These are phyloP conservation scores for Pestalotiopsis sp. DNA, from an alignment of 2,329 filamentous ascomycete species.

Conservation along the genomic window DNA sequence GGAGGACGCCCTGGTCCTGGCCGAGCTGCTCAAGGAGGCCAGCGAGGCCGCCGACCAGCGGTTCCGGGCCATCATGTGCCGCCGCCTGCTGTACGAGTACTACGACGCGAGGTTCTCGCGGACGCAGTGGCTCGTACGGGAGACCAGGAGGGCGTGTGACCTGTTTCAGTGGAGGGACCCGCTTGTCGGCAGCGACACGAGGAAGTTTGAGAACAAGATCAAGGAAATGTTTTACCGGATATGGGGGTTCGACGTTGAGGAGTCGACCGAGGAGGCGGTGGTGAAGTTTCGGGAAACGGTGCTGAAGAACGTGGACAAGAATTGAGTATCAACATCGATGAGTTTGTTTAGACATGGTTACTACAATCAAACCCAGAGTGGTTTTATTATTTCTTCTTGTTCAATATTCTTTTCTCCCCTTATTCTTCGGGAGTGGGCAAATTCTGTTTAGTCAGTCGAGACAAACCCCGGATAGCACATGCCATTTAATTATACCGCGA, in stretches of 20 bases:
- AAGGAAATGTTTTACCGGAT: constrained; percentile 27
- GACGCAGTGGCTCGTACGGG: constrained; percentile 32
- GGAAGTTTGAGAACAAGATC: constrained; percentile 24
- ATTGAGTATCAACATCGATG: neutral
- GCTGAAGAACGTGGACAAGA: neutral
- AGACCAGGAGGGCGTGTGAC: constrained; percentile 30
- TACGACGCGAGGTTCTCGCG: constrained; percentile 30
- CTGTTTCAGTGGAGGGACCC: constrained; percentile 32
- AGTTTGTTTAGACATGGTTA: neutral
- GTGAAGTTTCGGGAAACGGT: constrained; percentile 16
- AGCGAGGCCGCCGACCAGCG: constrained; percentile 1
- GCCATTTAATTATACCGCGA: neutral
- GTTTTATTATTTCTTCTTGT: too few species aligned
- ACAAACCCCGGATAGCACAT: neutral
- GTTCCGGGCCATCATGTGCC: constrained; percentile 21
- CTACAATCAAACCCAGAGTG: too few species aligned
- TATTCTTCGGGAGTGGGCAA: too few species aligned
- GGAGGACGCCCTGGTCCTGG: constrained; percentile 53
- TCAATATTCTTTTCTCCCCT: too few species aligned
- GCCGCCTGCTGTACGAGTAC: constrained; percentile 28
- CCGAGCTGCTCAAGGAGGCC: constrained; percentile 32
- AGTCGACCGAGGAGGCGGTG: constrained; percentile 25
- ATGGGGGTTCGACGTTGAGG: constrained; percentile 31
- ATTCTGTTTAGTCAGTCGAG: too few species aligned
- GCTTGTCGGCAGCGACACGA: constrained; percentile 22